A percentile compares a stretch with the other conserved stretches of the same genome.
Evolutionary conservation across 345 rosid genomes (phyloP).

Genomic region (Lepidium didymum): DNA sequence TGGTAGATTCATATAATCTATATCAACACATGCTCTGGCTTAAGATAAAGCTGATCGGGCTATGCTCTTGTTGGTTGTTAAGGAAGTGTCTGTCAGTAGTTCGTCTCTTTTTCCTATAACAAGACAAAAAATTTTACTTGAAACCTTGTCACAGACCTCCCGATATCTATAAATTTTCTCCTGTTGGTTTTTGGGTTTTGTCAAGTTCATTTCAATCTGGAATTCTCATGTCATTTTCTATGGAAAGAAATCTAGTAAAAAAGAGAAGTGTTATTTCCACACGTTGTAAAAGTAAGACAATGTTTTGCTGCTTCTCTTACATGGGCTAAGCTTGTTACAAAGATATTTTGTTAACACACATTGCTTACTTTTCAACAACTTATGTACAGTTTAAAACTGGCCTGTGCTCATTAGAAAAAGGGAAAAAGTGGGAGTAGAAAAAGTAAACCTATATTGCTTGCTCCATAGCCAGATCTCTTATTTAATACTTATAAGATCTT

Average conservation of each 20-base stretch:
- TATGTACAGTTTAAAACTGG: constrained; percentile 26
- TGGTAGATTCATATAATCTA: background rate
- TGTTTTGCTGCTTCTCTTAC: constrained; percentile 17
- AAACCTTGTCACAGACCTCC: background rate
- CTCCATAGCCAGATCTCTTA: constrained; percentile 29
- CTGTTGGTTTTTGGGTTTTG: background rate
- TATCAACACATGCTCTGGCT: background rate
- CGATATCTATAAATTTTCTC: background rate
- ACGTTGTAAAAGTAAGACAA: background rate
- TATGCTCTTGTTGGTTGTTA: background rate
- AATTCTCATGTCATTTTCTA: background rate
- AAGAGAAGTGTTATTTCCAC: background rate
- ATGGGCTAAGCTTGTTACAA: constrained; percentile 21
- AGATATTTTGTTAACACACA: constrained; percentile 23
- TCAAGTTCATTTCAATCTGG: background rate
- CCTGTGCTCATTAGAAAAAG: constrained; percentile 7
- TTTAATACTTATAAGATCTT: constrained; percentile 22
- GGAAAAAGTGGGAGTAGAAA: background rate
- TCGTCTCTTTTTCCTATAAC: background rate
- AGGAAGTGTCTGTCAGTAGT: background rate
- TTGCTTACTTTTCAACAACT: constrained; percentile 27
- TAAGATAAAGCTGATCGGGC: background rate
- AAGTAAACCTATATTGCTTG: constrained; percentile 27
- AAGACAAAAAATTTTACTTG: background rate
- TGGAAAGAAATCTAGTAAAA: background rate